These are phyloP conservation scores for Blastobotrys parvus DNA, from an alignment of 805 yeast species.

Conservation along the genomic window DNA sequence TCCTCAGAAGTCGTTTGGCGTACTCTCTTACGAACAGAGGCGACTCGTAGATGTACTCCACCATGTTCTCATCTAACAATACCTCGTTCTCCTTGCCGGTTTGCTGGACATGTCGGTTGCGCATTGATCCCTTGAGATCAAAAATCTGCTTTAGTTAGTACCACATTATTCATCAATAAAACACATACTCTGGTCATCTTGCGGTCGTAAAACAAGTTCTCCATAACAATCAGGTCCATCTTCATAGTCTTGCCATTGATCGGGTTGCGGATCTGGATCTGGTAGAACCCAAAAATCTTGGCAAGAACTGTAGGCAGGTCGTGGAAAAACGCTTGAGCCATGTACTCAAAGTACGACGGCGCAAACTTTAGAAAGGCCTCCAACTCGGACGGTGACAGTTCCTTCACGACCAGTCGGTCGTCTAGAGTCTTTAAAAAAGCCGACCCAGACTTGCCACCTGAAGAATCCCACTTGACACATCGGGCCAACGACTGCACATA, in stretches of 20 bases:
- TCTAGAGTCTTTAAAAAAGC: constrained; percentile 88
- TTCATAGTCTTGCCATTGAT: constrained; percentile 67
- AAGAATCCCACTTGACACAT: constrained; percentile 91
- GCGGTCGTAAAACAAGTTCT: constrained; percentile 79
- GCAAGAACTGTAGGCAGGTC: constrained; percentile 92
- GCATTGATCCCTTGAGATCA: constrained; percentile 96
- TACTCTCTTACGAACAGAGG: constrained; percentile 92
- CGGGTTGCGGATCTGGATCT: constrained; percentile 78
- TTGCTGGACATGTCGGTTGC: constrained; percentile 92
- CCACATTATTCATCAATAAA: background rate
- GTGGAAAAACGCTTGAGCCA: constrained; percentile 91
- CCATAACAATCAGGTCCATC: constrained; percentile 93
- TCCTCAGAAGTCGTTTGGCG: constrained; percentile 74
- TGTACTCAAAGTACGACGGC: constrained; percentile 91
- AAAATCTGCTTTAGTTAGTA: constrained; percentile 41
- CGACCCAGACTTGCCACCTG: constrained; percentile 96
- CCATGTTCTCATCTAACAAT: constrained; percentile 92
- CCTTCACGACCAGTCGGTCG: constrained; percentile 82
- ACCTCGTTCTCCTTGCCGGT: constrained; percentile 96
- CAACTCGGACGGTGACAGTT: constrained; percentile 75
- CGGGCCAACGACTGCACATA: constrained; percentile 86
- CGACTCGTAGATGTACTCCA: constrained; percentile 91
- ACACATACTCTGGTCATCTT: constrained; percentile 51
- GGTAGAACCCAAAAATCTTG: constrained; percentile 92
- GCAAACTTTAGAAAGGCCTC: constrained; percentile 94